phyloP scores from a whole-genome alignment of 768 basidiomycete genomes.

The Suillus hirtellus region DNA sequence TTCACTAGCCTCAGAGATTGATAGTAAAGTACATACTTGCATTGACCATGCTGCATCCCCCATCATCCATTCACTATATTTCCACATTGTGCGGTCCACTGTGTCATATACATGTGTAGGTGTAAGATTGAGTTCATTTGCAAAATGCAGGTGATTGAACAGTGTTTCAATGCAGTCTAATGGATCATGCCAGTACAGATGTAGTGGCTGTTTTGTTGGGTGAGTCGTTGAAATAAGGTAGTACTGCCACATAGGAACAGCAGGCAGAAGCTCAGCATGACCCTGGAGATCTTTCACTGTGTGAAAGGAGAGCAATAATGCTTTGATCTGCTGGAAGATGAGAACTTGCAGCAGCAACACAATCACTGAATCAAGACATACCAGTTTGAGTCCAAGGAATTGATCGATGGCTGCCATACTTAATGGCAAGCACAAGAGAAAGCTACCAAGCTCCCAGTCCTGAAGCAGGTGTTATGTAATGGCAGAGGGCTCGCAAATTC shows the following conservation, averaged over 20 bases:
- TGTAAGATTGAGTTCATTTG: conserved; percentile 24
- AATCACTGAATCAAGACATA: no score
- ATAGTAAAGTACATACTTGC: no score
- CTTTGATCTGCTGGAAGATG: background rate
- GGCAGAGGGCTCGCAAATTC: background rate
- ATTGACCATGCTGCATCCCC: no score
- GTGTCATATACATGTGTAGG: conserved; percentile 17
- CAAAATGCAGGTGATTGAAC: background rate
- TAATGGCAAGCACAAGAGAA: no score
- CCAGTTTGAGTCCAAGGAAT: no score
- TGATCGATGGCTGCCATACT: no score
- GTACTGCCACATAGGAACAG: conserved; percentile 24
- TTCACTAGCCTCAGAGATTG: no score
- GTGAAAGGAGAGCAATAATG: conserved; percentile 14
- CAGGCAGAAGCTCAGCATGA: conserved; percentile 22
- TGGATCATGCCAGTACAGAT: conserved; percentile 30
- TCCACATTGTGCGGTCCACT: conserved; percentile 12
- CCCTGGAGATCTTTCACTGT: conserved; percentile 22
- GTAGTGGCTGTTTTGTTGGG: conserved; percentile 27
- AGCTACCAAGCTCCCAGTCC: no score
- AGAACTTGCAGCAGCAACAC: background rate
- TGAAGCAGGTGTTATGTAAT: no score
- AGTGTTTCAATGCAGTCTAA: conserved; percentile 32
- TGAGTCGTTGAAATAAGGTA: conserved; percentile 5
- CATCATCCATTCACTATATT: no score